Evolutionary conservation across 2,329 filamentous ascomycete genomes (phyloP).

Genomic region (Penicillium capsulatum): DNA sequence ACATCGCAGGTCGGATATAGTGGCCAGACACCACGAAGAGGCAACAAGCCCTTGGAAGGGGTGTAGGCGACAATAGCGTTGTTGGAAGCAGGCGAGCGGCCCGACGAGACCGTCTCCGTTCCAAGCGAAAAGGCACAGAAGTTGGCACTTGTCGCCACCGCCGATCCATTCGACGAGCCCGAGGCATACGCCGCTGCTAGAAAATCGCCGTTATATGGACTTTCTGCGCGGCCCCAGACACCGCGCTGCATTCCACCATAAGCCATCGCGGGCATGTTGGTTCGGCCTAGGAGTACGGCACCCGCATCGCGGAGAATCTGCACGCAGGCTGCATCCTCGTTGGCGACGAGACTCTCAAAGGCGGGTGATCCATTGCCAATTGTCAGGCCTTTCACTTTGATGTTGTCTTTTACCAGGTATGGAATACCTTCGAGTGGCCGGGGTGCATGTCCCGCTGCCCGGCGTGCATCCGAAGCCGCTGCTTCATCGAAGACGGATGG

Average conservation of each 20-base stretch:
- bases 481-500: slow-evolving; percentile 46
- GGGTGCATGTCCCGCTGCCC: slow-evolving; percentile 34
- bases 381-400: slow-evolving; percentile 52
- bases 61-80: slow-evolving; percentile 56
- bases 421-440: slow-evolving; percentile 54
- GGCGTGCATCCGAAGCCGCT: slow-evolving; percentile 44
- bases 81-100: slow-evolving; percentile 54
- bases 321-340: slow-evolving; percentile 52
- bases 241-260: slow-evolving; percentile 57
- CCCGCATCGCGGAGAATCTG: slow-evolving; percentile 47
- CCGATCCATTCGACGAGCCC: slow-evolving; percentile 57
- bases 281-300: slow-evolving; percentile 51
- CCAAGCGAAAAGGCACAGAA: slow-evolving; percentile 54
- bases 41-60: slow-evolving; percentile 51
- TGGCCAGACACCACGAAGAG: slow-evolving; percentile 53
- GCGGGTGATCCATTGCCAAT: slow-evolving; percentile 54
- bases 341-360: slow-evolving; percentile 49
- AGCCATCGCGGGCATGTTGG: slow-evolving; percentile 60
- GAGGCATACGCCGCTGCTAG: slow-evolving; percentile 54
- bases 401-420: slow-evolving; percentile 56
- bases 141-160: slow-evolving; percentile 48
- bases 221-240: slow-evolving; percentile 54
- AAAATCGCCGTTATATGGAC: slow-evolving; percentile 53
- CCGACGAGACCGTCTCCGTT: slow-evolving; percentile 55
- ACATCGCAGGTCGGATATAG: slow-evolving; percentile 56